Evolutionary conservation across 805 yeast species (phyloP).

Genomic region (Monosporozyma siamensis): DNA sequence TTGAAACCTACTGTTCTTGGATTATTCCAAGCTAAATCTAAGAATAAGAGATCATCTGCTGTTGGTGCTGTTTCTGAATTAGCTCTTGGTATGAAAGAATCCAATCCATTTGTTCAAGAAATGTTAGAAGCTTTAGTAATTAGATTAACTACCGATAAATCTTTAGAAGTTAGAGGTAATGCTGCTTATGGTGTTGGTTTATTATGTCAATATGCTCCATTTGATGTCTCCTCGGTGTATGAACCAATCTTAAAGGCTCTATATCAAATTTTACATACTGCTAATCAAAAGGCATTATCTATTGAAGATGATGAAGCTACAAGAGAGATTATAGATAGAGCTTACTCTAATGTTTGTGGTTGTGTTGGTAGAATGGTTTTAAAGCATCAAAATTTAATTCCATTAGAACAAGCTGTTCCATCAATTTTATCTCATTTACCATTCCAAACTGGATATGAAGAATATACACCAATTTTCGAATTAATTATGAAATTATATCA

Average conservation of each 20-base stretch:
- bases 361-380: conserved; percentile 90
- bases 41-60: conserved; percentile 69
- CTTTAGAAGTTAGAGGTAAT: conserved; percentile 84
- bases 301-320: conserved; percentile 60
- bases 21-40: conserved; percentile 52
- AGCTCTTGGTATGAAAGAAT: conserved; percentile 57
- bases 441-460: conserved; percentile 80
- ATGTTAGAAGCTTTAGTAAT: conserved; percentile 60
- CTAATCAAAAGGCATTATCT: conserved; percentile 55
- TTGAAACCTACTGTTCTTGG: conserved; percentile 56
- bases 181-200: conserved; percentile 95
- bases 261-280: conserved; percentile 66
- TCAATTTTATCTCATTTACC: conserved; percentile 72
- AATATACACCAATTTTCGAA: conserved; percentile 82
- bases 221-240: conserved; percentile 54
- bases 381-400: conserved; percentile 62
- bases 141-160: conserved; percentile 63
- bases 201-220: conserved; percentile 40
- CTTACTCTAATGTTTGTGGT: conserved; percentile 91
- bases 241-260: conserved; percentile 57
- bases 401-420: conserved; percentile 69
- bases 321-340: conserved; percentile 68
- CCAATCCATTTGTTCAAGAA: conserved; percentile 59
- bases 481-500: conserved; percentile 66
- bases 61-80: conserved; percentile 90